phyloP scores from a whole-genome alignment of 768 basidiomycete genomes.

The Neoboletus subvelutipes region DNA sequence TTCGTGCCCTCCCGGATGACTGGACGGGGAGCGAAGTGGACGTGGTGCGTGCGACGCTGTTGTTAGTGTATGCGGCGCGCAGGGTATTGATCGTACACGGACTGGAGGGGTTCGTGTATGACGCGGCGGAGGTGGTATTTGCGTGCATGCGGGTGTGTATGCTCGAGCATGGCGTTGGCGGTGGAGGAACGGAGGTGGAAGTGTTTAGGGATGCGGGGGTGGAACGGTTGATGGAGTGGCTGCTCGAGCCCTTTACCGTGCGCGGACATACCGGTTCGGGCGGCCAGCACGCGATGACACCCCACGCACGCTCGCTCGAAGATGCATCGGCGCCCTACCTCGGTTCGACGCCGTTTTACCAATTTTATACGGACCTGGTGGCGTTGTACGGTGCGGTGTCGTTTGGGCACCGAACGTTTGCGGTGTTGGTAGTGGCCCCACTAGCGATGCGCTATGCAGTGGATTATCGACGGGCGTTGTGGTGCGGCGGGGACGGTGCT shows the following conservation, averaged over 20 bases:
- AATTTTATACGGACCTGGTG: constrained; percentile 90
- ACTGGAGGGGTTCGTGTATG: constrained; percentile 34
- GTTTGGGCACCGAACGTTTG: constrained; percentile 77
- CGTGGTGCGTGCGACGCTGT: constrained; percentile 64
- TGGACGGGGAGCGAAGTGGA: constrained; percentile 86
- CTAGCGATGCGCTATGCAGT: constrained; percentile 70
- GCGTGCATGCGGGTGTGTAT: constrained; percentile 93
- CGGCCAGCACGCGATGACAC: not conserved
- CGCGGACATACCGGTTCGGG: no score
- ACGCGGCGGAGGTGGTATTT: constrained; percentile 48
- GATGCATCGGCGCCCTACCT: constrained; percentile 56
- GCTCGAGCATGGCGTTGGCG: constrained; percentile 75
- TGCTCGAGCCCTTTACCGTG: constrained; percentile 57
- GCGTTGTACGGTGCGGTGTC: constrained; percentile 90
- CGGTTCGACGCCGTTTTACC: constrained; percentile 79
- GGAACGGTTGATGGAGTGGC: constrained; percentile 51
- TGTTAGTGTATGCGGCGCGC: constrained; percentile 52
- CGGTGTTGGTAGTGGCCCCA: constrained; percentile 71
- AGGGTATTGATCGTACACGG: constrained; percentile 45
- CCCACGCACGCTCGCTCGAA: constrained; percentile 43
- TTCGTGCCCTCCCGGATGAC: constrained; percentile 59
- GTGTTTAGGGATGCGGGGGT: constrained; percentile 81
- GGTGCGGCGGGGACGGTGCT: constrained; percentile 63
- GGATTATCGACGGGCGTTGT: constrained; percentile 84
- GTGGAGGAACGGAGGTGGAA: constrained; percentile 42